Evolutionary conservation across 768 basidiomycete genomes (phyloP).

Genomic region (Podaxis mareebaensis): DNA sequence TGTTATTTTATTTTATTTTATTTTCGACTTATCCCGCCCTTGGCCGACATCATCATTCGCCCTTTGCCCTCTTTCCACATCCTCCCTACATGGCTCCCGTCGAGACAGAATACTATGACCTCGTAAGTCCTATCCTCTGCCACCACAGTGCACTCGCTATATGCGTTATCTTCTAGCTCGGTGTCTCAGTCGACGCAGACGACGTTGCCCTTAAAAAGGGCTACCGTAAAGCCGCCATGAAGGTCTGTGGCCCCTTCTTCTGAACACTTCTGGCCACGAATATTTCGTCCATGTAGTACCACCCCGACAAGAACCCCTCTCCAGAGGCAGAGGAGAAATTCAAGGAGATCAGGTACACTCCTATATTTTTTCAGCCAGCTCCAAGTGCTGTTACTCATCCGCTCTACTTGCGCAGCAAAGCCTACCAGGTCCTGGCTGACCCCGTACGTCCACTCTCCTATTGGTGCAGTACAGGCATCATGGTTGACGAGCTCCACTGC

Average conservation of each 20-base stretch:
- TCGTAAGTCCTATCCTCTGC: conserved; percentile 47
- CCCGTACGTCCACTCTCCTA: conserved; percentile 48
- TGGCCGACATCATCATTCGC: neutral
- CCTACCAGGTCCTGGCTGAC: conserved; percentile 91
- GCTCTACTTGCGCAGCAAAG: conserved; percentile 59
- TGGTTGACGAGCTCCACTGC: neutral
- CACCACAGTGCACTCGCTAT: neutral
- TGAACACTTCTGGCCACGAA: conserved; percentile 2
- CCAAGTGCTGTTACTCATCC: conserved; percentile 4
- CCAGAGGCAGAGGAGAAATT: conserved; percentile 95
- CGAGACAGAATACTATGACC: conserved; percentile 87
- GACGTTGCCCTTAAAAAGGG: conserved; percentile 91
- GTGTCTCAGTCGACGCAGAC: conserved; percentile 68
- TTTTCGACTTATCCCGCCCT: neutral
- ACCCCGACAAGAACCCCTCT: conserved; percentile 93
- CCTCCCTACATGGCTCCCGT: conserved; percentile 69
- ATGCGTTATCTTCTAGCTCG: conserved; percentile 48
- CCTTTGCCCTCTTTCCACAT: conserved; percentile 10
- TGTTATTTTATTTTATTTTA: neutral
- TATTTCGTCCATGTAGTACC: conserved; percentile 54
- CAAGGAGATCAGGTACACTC: conserved; percentile 85
- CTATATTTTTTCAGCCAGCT: neutral
- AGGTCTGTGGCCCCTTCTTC: conserved; percentile 47
- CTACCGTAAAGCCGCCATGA: conserved; percentile 92
- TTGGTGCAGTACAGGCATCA: neutral